Percentiles rank a stretch among this genome's conserved stretches.
These are phyloP conservation scores for Dysphania ambrosioides DNA, from an alignment of 148 eudicot species.

Conservation along the genomic window DNA sequence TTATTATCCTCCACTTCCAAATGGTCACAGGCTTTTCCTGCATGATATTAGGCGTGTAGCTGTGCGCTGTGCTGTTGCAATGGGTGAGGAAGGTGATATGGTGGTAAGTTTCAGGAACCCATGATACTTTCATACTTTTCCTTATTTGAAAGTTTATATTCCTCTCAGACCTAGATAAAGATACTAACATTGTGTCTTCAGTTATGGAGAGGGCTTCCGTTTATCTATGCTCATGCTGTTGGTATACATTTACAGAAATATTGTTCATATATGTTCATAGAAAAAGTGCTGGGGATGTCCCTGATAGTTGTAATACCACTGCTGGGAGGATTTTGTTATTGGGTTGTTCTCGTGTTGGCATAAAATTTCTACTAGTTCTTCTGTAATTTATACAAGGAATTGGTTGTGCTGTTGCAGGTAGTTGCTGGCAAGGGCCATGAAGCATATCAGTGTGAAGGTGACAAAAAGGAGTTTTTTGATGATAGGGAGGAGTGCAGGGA, in stretches of 20 bases:
- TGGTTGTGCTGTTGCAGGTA: conserved; percentile 47
- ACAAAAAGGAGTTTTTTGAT: conserved; percentile 79
- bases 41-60: conserved; percentile 96
- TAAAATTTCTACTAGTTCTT: background rate
- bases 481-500: conserved; percentile 95
- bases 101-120: conserved; percentile 60
- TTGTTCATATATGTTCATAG: background rate
- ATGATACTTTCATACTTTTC: background rate
- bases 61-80: conserved; percentile 94
- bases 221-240: background rate
- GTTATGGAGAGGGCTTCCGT: background rate
- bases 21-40: conserved; percentile 88
- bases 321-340: background rate
- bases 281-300: background rate
- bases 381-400: background rate
- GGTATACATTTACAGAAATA: background rate
- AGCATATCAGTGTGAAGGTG: conserved; percentile 67
- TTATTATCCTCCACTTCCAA: conserved; percentile 93
- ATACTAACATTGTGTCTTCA: conserved; percentile 3
- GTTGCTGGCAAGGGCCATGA: conserved; percentile 97
- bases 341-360: background rate
- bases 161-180: background rate
- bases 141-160: background rate
- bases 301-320: background rate
- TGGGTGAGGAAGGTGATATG: conserved; percentile 98